Base-by-base conservation (phyloP, 257 asterid genomes). In the Solanum bulbocastanum region DNA sequence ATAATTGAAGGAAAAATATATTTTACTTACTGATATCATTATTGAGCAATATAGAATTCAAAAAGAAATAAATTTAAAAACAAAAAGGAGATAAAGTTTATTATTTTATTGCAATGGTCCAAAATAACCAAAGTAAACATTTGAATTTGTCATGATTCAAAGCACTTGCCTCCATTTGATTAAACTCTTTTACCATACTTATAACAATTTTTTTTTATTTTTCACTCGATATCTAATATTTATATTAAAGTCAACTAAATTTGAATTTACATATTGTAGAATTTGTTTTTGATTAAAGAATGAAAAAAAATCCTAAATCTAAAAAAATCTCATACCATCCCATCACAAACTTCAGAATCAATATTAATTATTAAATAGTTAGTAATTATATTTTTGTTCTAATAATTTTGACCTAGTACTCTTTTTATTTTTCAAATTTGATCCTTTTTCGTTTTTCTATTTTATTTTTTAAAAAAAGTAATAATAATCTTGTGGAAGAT, bases 201-300 rank as follows among this genome's bases (percentile, higher is more conserved):
- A 5, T 56, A 56, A 56, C n/a, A 0, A 52, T 6, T 6, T 16
- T 6, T 52, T 6, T 6, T 0, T 0, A 12, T 12, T 2, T 13
- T 46, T 46, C 3, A 49, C 0, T 49, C 0, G 65, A 0, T 56
- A 1, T 6, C 2, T 52, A 6, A 52, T 52, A 52, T 52, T 52
- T 52, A 52, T 52, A 52, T 1, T 18, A 52, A 52, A 2, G 1
- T 0, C 4, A 0, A 52, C 0, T 18, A 56, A 56, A 18, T 56
- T 1, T 18, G 0, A 56, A 56, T 56, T 18, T 56, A 18, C 1
- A 5, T 6, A 6, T 56, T 56, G 0, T 18, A 56, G n/a, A 56
- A 56, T 18, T 56, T 0, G 2, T 56, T 0, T 56, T 18, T 56
- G 0, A 56, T 56, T 56, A 6, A 56, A 56, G 10, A 56, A 18